Conservation (phyloP, 2,329 filamentous ascomycete species). For the Aspergillus pseudotamarii region DNA sequence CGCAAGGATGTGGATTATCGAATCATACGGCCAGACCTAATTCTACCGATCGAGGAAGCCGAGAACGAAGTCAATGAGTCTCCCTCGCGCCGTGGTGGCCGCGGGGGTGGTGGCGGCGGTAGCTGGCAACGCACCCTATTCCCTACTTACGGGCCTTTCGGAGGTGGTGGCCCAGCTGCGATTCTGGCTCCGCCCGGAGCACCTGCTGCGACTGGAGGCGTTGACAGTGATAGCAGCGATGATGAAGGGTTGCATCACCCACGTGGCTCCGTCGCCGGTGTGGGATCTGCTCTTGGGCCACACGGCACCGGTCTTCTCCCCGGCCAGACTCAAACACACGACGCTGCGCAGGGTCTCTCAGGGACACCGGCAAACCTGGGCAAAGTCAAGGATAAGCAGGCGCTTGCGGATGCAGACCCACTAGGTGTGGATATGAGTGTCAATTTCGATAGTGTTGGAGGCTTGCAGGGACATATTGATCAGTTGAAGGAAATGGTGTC, state of each 20-base stretch:
- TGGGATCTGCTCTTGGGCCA: conserved; percentile 53
- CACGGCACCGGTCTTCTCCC: conserved; percentile 57
- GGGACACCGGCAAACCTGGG: conserved; percentile 81
- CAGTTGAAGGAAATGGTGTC: conserved; percentile 99
- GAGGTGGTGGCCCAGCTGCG: conserved; percentile 72
- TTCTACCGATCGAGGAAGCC: conserved; percentile 73
- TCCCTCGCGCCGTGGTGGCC: conserved; percentile 64
- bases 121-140: conserved; percentile 80
- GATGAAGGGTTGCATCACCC: conserved; percentile 77
- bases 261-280: conserved; percentile 62
- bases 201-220: conserved; percentile 71
- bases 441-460: conserved; percentile 92
- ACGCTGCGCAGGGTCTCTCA: conserved; percentile 57
- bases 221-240: conserved; percentile 95
- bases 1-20: conserved; percentile 79
- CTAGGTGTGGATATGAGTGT: conserved; percentile 90
- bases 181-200: conserved; percentile 73
- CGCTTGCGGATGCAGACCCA: conserved; percentile 89
- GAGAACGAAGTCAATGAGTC: conserved; percentile 69
- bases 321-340: conserved; percentile 56
- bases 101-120: conserved; percentile 59
- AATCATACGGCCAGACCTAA: conserved; percentile 74
- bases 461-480: conserved; percentile 89
- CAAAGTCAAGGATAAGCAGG: conserved; percentile 90
- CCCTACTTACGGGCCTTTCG: conserved; percentile 90